Evolutionary conservation across 305 asterid genomes (phyloP).

Genomic region (Fraxinus paxiana): DNA sequence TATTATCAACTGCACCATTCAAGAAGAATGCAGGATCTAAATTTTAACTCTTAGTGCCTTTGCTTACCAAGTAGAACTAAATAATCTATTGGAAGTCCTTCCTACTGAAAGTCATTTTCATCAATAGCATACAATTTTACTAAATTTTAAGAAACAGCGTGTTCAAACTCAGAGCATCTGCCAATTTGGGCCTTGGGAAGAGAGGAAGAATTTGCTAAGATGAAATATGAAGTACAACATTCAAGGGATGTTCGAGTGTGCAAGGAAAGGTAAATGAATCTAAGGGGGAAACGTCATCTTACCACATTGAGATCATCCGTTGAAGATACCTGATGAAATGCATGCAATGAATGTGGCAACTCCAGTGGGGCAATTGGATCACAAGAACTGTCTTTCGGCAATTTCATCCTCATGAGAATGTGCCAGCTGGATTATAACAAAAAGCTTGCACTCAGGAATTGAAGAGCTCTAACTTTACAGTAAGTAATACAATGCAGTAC

Average conservation of each 20-base stretch:
- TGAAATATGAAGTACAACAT: not conserved
- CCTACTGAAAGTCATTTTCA: not conserved
- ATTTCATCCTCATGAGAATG: slow-evolving; percentile 79
- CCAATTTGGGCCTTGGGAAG: not conserved
- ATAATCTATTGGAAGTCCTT: not conserved
- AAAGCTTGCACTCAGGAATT: slow-evolving; percentile 4
- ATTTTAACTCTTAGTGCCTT: not conserved
- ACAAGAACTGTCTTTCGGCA: slow-evolving; percentile 51
- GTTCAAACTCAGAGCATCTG: not conserved
- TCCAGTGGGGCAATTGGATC: slow-evolving; percentile 90
- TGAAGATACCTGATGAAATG: slow-evolving; percentile 60
- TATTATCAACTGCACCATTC: not conserved
- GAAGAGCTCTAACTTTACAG: not conserved
- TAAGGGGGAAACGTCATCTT: slow-evolving; percentile 3
- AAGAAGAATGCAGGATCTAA: not conserved
- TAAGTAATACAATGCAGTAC: not conserved
- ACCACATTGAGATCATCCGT: slow-evolving; percentile 70
- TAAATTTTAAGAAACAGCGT: not conserved
- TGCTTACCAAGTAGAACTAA: not conserved
- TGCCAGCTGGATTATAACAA: slow-evolving; percentile 62
- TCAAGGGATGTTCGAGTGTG: not conserved
- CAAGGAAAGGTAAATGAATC: not conserved
- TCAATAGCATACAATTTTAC: not conserved
- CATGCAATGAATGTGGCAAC: slow-evolving; percentile 90
- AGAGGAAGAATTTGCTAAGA: not conserved